Percentiles rank a stretch among this genome's conserved stretches.
Evolutionary conservation across 129 eudicot genomes (phyloP).

Genomic region (Solidago caesia): DNA sequence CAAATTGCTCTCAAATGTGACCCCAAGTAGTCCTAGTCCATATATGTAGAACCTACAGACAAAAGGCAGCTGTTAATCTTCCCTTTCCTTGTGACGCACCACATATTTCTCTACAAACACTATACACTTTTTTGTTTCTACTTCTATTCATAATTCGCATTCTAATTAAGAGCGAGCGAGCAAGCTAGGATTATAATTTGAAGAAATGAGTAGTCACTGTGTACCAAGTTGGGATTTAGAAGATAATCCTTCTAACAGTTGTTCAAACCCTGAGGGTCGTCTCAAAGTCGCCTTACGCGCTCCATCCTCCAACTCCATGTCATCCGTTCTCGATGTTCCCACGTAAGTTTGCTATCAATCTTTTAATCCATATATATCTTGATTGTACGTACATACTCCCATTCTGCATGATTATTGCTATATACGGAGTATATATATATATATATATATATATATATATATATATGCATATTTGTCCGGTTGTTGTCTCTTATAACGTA

Average conservation of each 20-base stretch:
- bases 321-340: conserved; percentile 26
- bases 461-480: no score
- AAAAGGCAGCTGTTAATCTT: conserved; percentile 33
- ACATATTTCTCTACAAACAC: conserved; percentile 21
- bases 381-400: neutral
- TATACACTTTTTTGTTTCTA: neutral
- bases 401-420: no score
- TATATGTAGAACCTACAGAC: conserved; percentile 27
- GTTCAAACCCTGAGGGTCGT: neutral
- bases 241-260: conserved; percentile 15
- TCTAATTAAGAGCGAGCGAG: neutral
- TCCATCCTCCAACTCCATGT: conserved; percentile 26
- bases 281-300: conserved; percentile 16
- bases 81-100: conserved; percentile 24
- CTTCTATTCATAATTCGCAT: neutral
- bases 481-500: no score
- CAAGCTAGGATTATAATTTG: no score
- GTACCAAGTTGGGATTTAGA: conserved; percentile 70
- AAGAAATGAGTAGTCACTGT: conserved; percentile 44
- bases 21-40: conserved; percentile 35
- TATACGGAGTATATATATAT: no score
- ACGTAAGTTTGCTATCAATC: conserved; percentile 10
- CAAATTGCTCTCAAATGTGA: conserved; percentile 32
- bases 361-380: neutral
- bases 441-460: no score